These are phyloP conservation scores for Saccharomyces hybrid DNA, from an alignment of 1,139 yeast species.

Conservation along the genomic window DNA sequence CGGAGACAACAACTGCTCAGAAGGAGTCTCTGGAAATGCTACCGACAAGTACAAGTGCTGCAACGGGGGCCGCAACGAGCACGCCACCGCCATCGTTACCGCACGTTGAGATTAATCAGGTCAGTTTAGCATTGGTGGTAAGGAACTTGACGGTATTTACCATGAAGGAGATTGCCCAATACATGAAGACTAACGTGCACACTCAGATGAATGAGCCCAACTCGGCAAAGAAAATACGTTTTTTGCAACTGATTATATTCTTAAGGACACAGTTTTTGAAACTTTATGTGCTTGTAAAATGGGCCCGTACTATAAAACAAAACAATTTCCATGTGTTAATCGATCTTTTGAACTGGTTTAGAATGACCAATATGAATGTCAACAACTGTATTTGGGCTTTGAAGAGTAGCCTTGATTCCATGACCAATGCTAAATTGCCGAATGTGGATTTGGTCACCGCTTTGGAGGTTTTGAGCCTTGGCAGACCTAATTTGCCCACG, in stretches of 20 bases:
- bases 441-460: constrained; percentile 85
- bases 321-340: constrained; percentile 66
- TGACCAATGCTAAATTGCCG: constrained; percentile 79
- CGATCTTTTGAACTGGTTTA: constrained; percentile 79
- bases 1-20: neutral
- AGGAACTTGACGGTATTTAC: constrained; percentile 31
- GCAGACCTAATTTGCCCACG: constrained; percentile 63
- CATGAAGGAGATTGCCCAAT: constrained; percentile 31
- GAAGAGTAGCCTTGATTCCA: constrained; percentile 52
- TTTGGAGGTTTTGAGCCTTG: constrained; percentile 70
- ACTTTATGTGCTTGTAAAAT: constrained; percentile 74
- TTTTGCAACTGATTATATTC: constrained; percentile 59
- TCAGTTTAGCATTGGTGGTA: constrained; percentile 26
- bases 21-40: neutral
- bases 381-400: constrained; percentile 57
- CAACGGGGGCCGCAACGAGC: constrained; percentile 1
- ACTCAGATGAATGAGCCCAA: constrained; percentile 36
- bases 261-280: constrained; percentile 77
- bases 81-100: constrained; percentile 24
- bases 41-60: constrained; percentile 2
- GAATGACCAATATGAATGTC: constrained; percentile 68
- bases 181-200: constrained; percentile 29
- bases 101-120: constrained; percentile 33
- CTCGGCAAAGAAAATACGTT: constrained; percentile 53
- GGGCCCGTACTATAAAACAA: constrained; percentile 60